Evolutionary conservation across 2,329 filamentous ascomycete species (phyloP).

Genomic region (Talaromyces verruculosus): DNA sequence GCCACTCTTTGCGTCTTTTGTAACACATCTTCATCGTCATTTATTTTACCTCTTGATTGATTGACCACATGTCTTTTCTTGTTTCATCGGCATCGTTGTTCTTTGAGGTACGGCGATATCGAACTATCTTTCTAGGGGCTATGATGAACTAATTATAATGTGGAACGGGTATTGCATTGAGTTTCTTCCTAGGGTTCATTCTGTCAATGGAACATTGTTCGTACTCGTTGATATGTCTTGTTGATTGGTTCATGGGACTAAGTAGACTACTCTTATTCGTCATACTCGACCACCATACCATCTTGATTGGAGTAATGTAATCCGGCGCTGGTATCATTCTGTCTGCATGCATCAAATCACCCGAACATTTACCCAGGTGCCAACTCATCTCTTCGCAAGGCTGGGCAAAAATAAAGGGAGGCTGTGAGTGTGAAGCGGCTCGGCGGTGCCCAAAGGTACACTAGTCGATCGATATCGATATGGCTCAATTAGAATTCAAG

Average conservation of each 20-base stretch:
- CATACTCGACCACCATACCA: neutral
- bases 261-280: neutral
- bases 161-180: conserved; percentile 9
- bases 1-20: conserved; percentile 8
- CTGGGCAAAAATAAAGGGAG: neutral
- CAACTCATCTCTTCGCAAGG: neutral
- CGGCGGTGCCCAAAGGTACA: conserved; percentile 1
- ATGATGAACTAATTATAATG: conserved; percentile 17
- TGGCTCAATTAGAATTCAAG: neutral
- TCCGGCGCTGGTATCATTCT: too few relatives aligned
- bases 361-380: neutral
- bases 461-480: neutral
- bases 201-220: neutral
- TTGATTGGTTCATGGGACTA: neutral
- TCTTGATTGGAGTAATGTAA: neutral
- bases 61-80: neutral
- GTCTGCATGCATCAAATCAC: neutral
- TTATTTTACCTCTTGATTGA: conserved; percentile 10
- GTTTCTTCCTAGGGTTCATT: neutral
- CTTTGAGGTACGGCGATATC: conserved; percentile 12
- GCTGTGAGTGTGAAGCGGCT: conserved; percentile 14
- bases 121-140: conserved; percentile 9
- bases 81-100: conserved; percentile 3
- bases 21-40: conserved; percentile 19
- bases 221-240: neutral